Percentiles rank a stretch among this genome's conserved stretches.
These are phyloP conservation scores for Kwoniella europaea DNA, from an alignment of 768 basidiomycete genomes.

Conservation along the genomic window DNA sequence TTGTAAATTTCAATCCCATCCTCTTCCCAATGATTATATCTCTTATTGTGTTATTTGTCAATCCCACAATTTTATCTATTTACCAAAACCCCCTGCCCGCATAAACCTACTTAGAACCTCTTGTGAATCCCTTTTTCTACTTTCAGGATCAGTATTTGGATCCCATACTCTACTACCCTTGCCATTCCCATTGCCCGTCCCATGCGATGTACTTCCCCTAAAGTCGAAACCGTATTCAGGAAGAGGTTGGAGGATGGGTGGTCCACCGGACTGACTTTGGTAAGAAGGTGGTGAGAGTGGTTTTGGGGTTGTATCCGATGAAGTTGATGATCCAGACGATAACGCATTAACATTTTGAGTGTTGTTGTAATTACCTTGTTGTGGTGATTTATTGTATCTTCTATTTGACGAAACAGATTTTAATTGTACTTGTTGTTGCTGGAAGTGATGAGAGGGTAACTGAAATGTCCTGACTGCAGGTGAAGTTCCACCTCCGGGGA, in stretches of 20 bases:
- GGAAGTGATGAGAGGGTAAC: slow-evolving; percentile 15
- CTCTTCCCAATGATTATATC: no score
- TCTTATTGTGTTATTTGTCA: no score
- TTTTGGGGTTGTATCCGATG: slow-evolving; percentile 52
- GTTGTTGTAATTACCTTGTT: slow-evolving; percentile 1
- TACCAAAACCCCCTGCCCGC: slow-evolving; percentile 58
- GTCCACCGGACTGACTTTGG: no score
- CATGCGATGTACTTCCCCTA: slow-evolving; percentile 1
- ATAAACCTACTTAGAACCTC: slow-evolving; percentile 83
- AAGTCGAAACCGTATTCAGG: slow-evolving; percentile 28
- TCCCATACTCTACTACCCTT: slow-evolving; percentile 70
- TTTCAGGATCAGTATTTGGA: slow-evolving; percentile 79
- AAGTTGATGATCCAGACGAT: slow-evolving; percentile 21
- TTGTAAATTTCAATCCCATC: no score
- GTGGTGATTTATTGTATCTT: not conserved
- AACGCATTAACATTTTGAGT: not conserved
- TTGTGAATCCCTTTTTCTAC: slow-evolving; percentile 85
- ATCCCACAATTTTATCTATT: not conserved
- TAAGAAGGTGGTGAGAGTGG: slow-evolving; percentile 24
- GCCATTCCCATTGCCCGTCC: not conserved
- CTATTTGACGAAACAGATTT: not conserved
- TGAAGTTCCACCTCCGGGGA: slow-evolving; percentile 23
- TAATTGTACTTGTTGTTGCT: not conserved
- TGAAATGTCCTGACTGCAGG: slow-evolving; percentile 32
- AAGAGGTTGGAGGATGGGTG: slow-evolving; percentile 5